Evolutionary conservation across 805 yeast genomes (phyloP).

Genomic region (Myxozyma nipponensis): DNA sequence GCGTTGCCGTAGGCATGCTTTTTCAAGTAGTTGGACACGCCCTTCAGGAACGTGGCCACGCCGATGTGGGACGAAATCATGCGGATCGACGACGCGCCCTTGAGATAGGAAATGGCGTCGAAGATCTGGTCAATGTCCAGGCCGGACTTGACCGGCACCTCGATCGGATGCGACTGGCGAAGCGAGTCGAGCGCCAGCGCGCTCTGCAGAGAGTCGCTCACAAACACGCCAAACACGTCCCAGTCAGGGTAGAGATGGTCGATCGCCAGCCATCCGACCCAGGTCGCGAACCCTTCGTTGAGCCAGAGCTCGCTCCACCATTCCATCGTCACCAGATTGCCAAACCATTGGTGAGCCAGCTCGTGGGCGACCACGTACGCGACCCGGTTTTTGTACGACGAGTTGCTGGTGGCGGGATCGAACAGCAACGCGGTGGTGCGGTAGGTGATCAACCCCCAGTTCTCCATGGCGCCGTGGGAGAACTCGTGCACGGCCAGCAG

Average conservation of each 20-base stretch:
- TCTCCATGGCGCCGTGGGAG: slow-evolving; percentile 88
- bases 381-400: slow-evolving; percentile 64
- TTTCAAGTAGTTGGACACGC: slow-evolving; percentile 73
- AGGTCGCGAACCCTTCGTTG: slow-evolving; percentile 85
- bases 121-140: slow-evolving; percentile 80
- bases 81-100: slow-evolving; percentile 74
- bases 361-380: slow-evolving; percentile 87
- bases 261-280: slow-evolving; percentile 87
- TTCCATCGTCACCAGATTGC: slow-evolving; percentile 85
- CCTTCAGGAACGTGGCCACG: slow-evolving; percentile 69
- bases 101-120: slow-evolving; percentile 77
- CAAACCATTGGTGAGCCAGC: slow-evolving; percentile 90
- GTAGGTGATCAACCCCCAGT: slow-evolving; percentile 71
- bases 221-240: slow-evolving; percentile 81
- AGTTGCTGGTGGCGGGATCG: slow-evolving; percentile 61
- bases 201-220: slow-evolving; percentile 65
- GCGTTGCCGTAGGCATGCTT: slow-evolving; percentile 77
- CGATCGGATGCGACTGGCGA: slow-evolving; percentile 81
- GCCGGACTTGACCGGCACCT: slow-evolving; percentile 74
- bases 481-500: slow-evolving; percentile 80
- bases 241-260: slow-evolving; percentile 74
- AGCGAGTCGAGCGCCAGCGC: slow-evolving; percentile 70
- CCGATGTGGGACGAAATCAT: slow-evolving; percentile 81
- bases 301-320: slow-evolving; percentile 92
- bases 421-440: slow-evolving; percentile 70